Evolutionary conservation across 345 rosid species (phyloP).

Genomic region (Litchi chinensis): DNA sequence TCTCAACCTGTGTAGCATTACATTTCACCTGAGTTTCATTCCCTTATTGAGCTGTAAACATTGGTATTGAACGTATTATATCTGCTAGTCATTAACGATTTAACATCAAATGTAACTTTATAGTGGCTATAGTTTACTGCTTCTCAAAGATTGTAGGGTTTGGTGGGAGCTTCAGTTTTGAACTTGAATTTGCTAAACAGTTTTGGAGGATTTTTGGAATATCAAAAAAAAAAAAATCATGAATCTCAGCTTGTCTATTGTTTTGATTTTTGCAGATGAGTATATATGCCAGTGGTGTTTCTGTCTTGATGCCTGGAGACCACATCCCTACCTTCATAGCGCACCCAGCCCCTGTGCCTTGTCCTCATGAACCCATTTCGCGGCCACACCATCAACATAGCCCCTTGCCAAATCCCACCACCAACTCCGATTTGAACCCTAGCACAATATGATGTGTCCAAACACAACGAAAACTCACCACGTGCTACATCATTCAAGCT

Average conservation of each 20-base stretch:
- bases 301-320: slow-evolving; percentile 97
- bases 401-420: slow-evolving; percentile 7
- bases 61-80: not conserved
- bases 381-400: slow-evolving; percentile 28
- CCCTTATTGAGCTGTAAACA: not conserved
- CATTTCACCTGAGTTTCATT: not conserved
- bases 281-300: slow-evolving; percentile 72
- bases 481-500: not conserved
- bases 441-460: slow-evolving; percentile 30
- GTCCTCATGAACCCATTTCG: slow-evolving; percentile 35
- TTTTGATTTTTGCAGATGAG: slow-evolving; percentile 61
- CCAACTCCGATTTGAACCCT: slow-evolving; percentile 22
- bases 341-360: slow-evolving; percentile 68
- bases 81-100: not conserved
- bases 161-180: no score
- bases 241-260: not conserved
- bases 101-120: no score
- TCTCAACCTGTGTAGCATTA: not conserved
- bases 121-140: no score
- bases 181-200: no score
- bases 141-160: no score
- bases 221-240: no score
- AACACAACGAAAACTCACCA: not conserved
- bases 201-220: no score
- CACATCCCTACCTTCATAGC: slow-evolving; percentile 81